Conservation (phyloP, 169 alveolate genomes). For the Babesia bigemina region DNA sequence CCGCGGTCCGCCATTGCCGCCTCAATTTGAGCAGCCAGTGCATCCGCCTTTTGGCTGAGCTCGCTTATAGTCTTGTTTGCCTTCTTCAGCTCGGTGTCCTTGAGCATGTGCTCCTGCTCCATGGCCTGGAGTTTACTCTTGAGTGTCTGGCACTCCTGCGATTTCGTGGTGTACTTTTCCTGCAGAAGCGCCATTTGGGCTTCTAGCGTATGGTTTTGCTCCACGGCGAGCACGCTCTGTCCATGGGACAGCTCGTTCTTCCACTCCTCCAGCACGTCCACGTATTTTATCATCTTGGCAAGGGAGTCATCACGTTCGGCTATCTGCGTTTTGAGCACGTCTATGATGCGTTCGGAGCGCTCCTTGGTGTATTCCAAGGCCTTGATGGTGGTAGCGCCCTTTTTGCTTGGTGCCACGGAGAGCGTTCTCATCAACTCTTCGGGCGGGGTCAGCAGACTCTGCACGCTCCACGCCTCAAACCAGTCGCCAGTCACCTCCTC, state of each 20-base stretch:
- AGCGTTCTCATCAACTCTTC: neutral
- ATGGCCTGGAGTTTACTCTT: constrained; percentile 19
- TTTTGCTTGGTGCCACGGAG: neutral
- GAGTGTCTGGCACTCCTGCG: constrained; percentile 18
- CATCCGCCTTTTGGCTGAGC: neutral
- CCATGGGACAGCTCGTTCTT: constrained; percentile 39
- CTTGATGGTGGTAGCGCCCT: neutral
- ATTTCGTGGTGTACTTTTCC: constrained; percentile 10
- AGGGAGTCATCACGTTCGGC: constrained; percentile 46
- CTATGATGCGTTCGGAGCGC: constrained; percentile 17
- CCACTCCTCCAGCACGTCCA: constrained; percentile 55
- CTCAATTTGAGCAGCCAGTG: constrained; percentile 9
- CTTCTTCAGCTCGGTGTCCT: constrained; percentile 45
- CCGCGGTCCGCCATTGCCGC: constrained; percentile 31
- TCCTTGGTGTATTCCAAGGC: constrained; percentile 2
- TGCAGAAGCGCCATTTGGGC: constrained; percentile 1
- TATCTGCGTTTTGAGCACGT: constrained; percentile 45
- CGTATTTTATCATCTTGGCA: constrained; percentile 30
- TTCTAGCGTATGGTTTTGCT: constrained; percentile 7
- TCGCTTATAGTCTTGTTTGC: constrained; percentile 3
- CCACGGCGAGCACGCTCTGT: neutral
- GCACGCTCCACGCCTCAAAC: constrained; percentile 24
- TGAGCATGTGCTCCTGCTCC: constrained; percentile 55
- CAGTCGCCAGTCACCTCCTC: neutral
- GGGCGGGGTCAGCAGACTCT: constrained; percentile 1